Evolutionary conservation across 768 basidiomycete genomes (phyloP).

Genomic region (Hericium coralloides): DNA sequence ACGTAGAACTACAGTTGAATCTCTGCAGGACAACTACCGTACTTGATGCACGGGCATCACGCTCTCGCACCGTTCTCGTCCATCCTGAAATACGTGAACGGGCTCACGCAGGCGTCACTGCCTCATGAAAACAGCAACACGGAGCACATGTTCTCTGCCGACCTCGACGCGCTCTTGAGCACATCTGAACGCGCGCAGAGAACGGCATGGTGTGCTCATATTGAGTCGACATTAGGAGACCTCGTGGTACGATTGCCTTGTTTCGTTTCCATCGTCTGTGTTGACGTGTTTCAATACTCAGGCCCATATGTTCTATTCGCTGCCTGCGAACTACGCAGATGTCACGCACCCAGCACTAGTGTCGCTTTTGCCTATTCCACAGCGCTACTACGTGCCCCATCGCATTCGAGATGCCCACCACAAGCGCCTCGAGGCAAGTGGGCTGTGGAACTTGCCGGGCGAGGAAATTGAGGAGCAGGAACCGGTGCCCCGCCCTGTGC

Average conservation of each 20-base stretch:
- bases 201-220: conserved; percentile 57
- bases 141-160: conserved; percentile 16
- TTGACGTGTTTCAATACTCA: conserved; percentile 19
- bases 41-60: conserved; percentile 49
- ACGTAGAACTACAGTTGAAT: background rate
- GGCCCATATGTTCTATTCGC: conserved; percentile 58
- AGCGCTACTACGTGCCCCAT: conserved; percentile 63
- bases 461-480: conserved; percentile 36
- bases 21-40: conserved; percentile 60
- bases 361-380: conserved; percentile 53
- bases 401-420: conserved; percentile 51
- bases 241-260: conserved; percentile 45
- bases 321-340: conserved; percentile 50
- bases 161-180: conserved; percentile 42
- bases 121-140: conserved; percentile 16
- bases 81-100: conserved; percentile 57
- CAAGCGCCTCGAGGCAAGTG: conserved; percentile 51
- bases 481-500: conserved; percentile 21
- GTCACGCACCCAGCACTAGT: conserved; percentile 48
- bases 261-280: conserved; percentile 1
- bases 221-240: conserved; percentile 59
- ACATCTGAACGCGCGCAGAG: conserved; percentile 41
- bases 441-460: conserved; percentile 46
- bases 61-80: conserved; percentile 42
- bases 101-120: conserved; percentile 28